Conservation (phyloP, 306 rosid species). For the Quercus bicolor region DNA sequence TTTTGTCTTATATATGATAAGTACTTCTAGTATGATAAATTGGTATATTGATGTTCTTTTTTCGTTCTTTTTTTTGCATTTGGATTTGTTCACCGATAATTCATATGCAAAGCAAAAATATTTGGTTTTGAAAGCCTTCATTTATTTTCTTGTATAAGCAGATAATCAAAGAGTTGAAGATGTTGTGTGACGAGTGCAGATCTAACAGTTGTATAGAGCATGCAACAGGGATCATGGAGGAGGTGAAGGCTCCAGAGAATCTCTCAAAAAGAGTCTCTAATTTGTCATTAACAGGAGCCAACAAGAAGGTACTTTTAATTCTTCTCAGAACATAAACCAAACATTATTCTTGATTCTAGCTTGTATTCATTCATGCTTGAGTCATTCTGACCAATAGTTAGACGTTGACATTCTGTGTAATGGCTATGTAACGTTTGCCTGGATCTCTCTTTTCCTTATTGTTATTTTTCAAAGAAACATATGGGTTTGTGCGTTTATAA, state of each 20-base stretch:
- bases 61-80: background rate
- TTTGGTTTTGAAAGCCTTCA: background rate
- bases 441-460: no score
- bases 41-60: no score
- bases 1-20: no score
- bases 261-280: constrained; percentile 44
- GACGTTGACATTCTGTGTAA: background rate
- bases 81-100: background rate
- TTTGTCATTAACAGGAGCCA: constrained; percentile 32
- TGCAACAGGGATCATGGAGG: constrained; percentile 55
- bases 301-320: constrained; percentile 36
- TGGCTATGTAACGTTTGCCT: background rate
- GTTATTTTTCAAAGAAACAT: no score
- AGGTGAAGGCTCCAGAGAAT: constrained; percentile 51
- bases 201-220: constrained; percentile 55
- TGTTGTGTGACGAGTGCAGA: constrained; percentile 44
- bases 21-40: no score
- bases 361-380: background rate
- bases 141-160: constrained; percentile 15
- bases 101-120: background rate
- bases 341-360: background rate
- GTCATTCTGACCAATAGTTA: no score
- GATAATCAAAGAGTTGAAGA: constrained; percentile 45
- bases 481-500: no score
- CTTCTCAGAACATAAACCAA: background rate